Evolutionary conservation across 768 basidiomycete genomes (phyloP), one percentile per base, ranked within the genome.

Genomic region (Tricholomella constricta): DNA sequence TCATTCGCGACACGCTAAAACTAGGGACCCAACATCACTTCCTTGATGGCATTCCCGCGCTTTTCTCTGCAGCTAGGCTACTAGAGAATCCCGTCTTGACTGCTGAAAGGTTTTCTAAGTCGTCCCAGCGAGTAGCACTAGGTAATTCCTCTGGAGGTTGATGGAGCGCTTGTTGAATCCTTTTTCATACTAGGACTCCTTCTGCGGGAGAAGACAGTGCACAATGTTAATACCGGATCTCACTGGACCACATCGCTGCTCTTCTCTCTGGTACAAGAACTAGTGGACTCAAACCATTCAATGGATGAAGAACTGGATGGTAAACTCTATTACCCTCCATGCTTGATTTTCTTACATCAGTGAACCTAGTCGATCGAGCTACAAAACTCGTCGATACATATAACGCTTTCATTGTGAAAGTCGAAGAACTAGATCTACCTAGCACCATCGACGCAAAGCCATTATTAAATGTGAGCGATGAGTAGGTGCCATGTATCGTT

Each of bases 1-100:
- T 86, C 25, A 79, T 98, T 29, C 80, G 89, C 43, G 91, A 96
- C 42, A 89, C 90, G 6, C 69, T 97, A 52, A 98, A 95, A 67
- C 77, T 93, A 23, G 91, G 91, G 9, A 76, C 79, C 17, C 87
- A 89, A 60, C 83, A 88, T 56, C 85, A 90, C 62, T 91, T 83
- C 57, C 69, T 89, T 15, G 89, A 88, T 62, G 92, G 89, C 17
- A 81, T 90, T 38, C 89, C 88, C 2, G 69, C 75, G 1, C 75
- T 89, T 2, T 92, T 86, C 64, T 65, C 71, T 14, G 86, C 85
- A 6, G 73, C 79, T 0, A 72, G 73, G 8, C 47, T 82, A 14
- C 54, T 87, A 14, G 62, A 63, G 45, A 60, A 67, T 26, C 73
- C 77, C 9, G 65, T 69, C 4, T 60, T 74, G 35, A 63, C 65